Base-by-base conservation (phyloP, 2,329 filamentous ascomycete species). In the Fusarium camptoceras region DNA sequence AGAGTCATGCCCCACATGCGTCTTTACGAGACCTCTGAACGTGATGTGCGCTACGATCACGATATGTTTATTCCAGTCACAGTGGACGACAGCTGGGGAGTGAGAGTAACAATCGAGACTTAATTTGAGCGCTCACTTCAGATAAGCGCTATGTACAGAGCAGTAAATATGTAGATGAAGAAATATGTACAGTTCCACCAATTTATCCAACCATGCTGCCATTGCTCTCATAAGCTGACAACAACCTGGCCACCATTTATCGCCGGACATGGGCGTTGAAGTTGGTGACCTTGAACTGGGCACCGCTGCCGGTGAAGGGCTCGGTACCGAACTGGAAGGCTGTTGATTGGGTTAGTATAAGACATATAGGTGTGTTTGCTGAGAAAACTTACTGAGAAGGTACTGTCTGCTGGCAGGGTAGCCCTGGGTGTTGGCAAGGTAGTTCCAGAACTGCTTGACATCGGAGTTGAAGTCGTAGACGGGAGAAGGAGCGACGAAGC, bases 401-500 rank as follows among this genome's bases (percentile, higher is more conserved):
- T 64, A 63, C 27, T 64, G 60, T 4, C 5, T 42, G 60, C 27
- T 63, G 15, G 48, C 48, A 20, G 60, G 60, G 42, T 48, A 64
- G 4, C 15, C 34, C 25, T 64, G 60, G n/a, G 24, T 39, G 8
- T 62, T 55, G n/a, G 60, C 58, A 3, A 64, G 28, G 34, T 64
- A 64, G 60, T 64, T 64, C 48, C 54, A 64, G 24, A 64, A 64
- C 37, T 64, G 60, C 60, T 64, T 64, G 6, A 64, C 48, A 34
- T 64, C 60, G 20, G 60, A 63, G 58, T 64, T 64, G 49, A 64
- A 64, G 58, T 6, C 55, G 48, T 47, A 63, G n/a, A 64, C 60
- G 0, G 60, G 48, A 15, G 2, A 56, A 8, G 60, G 0, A 10
- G 60, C 60, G 15, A 64, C 60, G 14, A 64, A 64, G 28, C 60